Conservation (phyloP, 228 moss, liverwort and hornwort genomes). For the Sphagnum fallax region DNA sequence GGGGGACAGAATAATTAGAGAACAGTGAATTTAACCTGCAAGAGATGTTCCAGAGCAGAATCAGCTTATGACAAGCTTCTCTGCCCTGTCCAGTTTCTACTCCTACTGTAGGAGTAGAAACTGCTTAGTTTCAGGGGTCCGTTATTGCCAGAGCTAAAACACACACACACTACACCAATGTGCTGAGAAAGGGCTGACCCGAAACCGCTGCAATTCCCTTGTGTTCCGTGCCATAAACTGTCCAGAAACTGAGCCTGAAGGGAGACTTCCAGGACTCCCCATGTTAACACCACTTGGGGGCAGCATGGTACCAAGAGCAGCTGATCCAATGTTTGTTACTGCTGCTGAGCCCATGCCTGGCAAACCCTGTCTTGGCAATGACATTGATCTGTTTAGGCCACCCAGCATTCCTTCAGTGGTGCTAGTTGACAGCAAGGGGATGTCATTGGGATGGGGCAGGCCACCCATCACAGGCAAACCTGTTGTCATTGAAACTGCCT, state of each 20-base stretch:
- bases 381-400: constrained; percentile 21
- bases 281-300: constrained; percentile 17
- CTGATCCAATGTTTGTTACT: constrained; percentile 18
- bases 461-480: constrained; percentile 21
- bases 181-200: too few relatives aligned
- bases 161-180: too few relatives aligned
- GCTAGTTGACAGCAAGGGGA: constrained; percentile 20
- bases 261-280: not conserved
- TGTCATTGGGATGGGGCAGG: constrained; percentile 18
- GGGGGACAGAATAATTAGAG: too few relatives aligned
- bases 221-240: constrained; percentile 2
- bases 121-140: too few relatives aligned
- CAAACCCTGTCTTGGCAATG: constrained; percentile 24
- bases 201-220: too few relatives aligned
- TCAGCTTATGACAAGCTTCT: too few relatives aligned
- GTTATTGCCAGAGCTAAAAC: too few relatives aligned
- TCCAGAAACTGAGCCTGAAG: constrained; percentile 4
- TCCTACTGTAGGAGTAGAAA: too few relatives aligned
- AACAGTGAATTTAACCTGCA: too few relatives aligned
- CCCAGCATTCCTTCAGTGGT: constrained; percentile 25
- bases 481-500: constrained; percentile 18
- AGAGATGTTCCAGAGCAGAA: too few relatives aligned
- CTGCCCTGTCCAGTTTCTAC: too few relatives aligned
- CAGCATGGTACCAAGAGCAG: constrained; percentile 25
- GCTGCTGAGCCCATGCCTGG: constrained; percentile 22